phyloP scores from a whole-genome alignment of 495 filamentous ascomycete species.

The Saxophila tyrrhenica region DNA sequence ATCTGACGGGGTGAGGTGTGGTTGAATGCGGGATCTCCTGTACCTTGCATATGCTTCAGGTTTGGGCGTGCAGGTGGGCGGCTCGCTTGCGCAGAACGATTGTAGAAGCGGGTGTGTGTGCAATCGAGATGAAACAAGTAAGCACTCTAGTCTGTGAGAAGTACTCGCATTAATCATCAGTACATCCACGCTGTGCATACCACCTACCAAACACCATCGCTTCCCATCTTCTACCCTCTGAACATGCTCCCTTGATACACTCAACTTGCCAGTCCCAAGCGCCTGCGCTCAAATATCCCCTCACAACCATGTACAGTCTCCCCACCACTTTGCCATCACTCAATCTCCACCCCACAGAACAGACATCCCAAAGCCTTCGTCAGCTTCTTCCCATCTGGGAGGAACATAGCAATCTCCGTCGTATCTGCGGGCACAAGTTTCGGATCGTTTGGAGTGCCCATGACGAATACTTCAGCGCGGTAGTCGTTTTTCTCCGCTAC shows the following conservation, averaged over 20 bases:
- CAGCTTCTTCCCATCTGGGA: conserved; percentile 3
- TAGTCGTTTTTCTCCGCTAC: background rate
- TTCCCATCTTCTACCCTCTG: no score
- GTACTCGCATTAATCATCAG: no score
- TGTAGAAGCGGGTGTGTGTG: background rate
- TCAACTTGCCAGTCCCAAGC: no score
- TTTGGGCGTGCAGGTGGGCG: no score
- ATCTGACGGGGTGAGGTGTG: no score
- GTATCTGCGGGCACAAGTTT: background rate
- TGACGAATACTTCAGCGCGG: conserved; percentile 9
- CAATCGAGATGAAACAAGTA: background rate
- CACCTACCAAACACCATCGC: no score
- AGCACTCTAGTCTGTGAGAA: no score
- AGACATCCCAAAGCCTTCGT: conserved; percentile 6
- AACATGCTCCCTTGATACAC: no score
- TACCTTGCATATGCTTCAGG: background rate
- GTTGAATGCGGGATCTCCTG: no score
- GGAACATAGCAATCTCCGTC: conserved; percentile 10
- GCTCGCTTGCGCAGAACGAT: no score
- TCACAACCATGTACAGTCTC: background rate
- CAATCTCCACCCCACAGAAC: conserved; percentile 10
- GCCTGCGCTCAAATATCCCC: no score
- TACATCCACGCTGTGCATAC: no score
- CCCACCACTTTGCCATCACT: background rate
- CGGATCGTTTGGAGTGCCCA: background rate